phyloP scores from a whole-genome alignment of 495 filamentous ascomycete species.

The Astrothelium macrocarpum region DNA sequence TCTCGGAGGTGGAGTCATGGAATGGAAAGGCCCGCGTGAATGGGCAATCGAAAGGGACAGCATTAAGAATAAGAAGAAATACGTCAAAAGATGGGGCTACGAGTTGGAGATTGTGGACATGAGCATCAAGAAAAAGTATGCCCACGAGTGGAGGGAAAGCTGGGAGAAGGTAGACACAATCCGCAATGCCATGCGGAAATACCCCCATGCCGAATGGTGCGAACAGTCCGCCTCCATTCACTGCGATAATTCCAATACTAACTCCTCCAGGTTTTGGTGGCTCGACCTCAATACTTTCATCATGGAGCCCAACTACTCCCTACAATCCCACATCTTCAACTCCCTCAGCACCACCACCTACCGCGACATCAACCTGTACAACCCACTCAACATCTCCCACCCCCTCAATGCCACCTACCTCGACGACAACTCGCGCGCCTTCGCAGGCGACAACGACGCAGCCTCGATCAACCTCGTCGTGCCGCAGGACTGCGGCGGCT shows the following conservation, averaged over 20 bases:
- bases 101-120: constrained; percentile 94
- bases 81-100: constrained; percentile 84
- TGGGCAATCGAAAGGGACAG: constrained; percentile 98
- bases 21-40: constrained; percentile 94
- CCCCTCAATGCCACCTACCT: constrained; percentile 60
- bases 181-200: constrained; percentile 81
- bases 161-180: constrained; percentile 99
- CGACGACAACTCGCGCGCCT: constrained; percentile 58
- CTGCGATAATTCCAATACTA: neutral
- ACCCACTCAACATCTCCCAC: constrained; percentile 88
- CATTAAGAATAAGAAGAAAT: constrained; percentile 85
- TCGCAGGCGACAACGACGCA: constrained; percentile 61
- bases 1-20: constrained; percentile 93
- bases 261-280: constrained; percentile 84
- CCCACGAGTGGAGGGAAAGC: constrained; percentile 97
- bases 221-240: constrained; percentile 12
- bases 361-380: constrained; percentile 93
- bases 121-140: constrained; percentile 96
- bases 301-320: constrained; percentile 89
- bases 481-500: constrained; percentile 89
- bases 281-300: constrained; percentile 95
- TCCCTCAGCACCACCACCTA: constrained; percentile 66
- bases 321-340: constrained; percentile 85
- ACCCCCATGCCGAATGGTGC: constrained; percentile 93
- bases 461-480: constrained; percentile 78